phyloP scores from a whole-genome alignment of 2,329 filamentous ascomycete species.

The Hymenoscyphus salicellus region DNA sequence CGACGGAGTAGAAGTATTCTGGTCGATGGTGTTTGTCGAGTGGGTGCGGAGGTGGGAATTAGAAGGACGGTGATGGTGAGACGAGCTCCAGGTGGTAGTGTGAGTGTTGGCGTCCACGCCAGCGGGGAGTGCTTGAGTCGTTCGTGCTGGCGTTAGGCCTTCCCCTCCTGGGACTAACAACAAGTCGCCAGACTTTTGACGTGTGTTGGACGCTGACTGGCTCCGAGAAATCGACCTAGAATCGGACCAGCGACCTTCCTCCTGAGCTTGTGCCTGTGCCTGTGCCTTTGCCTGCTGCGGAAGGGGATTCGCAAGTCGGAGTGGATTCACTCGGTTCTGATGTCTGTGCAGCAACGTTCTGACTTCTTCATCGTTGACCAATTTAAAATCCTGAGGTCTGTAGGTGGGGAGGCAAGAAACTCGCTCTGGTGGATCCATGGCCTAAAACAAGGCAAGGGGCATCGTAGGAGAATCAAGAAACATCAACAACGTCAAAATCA shows the following conservation, averaged over 20 bases:
- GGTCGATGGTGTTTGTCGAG: neutral
- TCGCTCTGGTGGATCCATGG: neutral
- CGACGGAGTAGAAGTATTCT: neutral
- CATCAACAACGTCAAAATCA: neutral
- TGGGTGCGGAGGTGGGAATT: neutral
- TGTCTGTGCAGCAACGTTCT: neutral
- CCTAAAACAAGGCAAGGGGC: too few relatives aligned
- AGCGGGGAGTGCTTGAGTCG: neutral
- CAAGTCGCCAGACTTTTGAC: neutral
- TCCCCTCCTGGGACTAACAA: neutral
- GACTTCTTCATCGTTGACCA: neutral
- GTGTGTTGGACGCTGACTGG: constrained; percentile 1
- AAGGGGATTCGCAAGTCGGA: neutral
- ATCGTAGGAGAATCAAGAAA: too few relatives aligned
- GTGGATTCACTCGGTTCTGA: neutral
- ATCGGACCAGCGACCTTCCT: neutral
- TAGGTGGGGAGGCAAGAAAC: neutral
- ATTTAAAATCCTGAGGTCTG: neutral
- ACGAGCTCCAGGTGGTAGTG: too few relatives aligned
- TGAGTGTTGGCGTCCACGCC: neutral
- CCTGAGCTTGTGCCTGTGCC: neutral
- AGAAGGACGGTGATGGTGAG: too few relatives aligned
- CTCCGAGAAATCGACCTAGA: neutral
- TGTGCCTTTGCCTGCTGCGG: neutral
- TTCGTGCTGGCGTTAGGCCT: neutral